Conservation (phyloP, 2,329 filamentous ascomycete genomes). For the Paecilomyces sp. region DNA sequence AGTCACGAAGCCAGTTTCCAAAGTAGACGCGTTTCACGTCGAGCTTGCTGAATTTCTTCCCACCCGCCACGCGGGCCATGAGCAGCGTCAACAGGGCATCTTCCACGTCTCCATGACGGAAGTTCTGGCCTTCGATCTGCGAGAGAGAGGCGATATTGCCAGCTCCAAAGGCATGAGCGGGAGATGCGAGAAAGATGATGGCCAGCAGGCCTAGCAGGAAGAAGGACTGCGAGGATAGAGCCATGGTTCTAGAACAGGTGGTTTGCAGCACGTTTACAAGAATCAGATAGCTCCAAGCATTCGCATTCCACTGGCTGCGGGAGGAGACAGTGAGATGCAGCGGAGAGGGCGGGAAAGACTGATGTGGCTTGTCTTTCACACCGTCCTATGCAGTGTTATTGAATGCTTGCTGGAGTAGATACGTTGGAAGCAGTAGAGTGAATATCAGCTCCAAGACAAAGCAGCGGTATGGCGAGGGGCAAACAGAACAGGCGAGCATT, state of each 20-base stretch:
- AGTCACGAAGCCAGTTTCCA: conserved; percentile 91
- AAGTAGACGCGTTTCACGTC: conserved; percentile 88
- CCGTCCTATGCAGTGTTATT: not conserved
- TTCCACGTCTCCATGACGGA: conserved; percentile 88
- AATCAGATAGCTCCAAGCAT: not conserved
- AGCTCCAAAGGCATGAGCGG: conserved; percentile 72
- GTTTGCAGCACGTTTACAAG: not conserved
- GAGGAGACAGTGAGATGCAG: not conserved
- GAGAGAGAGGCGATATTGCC: conserved; percentile 80
- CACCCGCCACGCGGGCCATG: conserved; percentile 55
- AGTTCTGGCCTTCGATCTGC: conserved; percentile 77
- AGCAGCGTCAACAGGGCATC: conserved; percentile 73
- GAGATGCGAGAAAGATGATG: conserved; percentile 60
- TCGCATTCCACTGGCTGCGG: not conserved
- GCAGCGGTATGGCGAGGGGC: not conserved
- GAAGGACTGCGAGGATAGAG: conserved; percentile 20
- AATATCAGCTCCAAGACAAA: not conserved
- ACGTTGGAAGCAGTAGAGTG: not conserved
- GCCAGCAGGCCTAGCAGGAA: conserved; percentile 41
- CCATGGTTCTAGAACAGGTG: conserved; percentile 6
- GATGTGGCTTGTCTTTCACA: not conserved
- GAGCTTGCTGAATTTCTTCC: conserved; percentile 83
- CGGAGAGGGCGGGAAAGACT: not conserved
- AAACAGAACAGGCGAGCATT: not conserved
- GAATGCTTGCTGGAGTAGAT: not conserved